Evolutionary conservation across 1,284 basidiomycete species (phyloP).

Genomic region (Ustilago loliicola): DNA sequence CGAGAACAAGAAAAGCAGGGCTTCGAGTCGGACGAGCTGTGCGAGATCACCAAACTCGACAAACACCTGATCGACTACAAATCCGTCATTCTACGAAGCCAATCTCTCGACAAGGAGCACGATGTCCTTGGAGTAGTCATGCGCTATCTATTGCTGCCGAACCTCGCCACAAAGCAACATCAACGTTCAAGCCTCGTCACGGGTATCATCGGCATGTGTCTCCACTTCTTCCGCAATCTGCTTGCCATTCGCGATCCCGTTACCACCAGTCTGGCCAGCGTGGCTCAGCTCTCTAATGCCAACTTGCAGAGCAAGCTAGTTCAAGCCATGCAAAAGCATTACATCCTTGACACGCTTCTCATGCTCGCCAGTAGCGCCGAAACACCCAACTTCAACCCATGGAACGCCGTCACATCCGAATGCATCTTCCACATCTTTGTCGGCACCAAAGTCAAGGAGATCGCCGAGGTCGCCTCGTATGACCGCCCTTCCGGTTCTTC

Average conservation of each 20-base stretch:
- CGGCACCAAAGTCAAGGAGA: conserved; percentile 50
- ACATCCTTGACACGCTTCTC: conserved; percentile 64
- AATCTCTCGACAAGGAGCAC: conserved; percentile 46
- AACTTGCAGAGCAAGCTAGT: conserved; percentile 65
- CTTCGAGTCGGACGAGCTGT: conserved; percentile 54
- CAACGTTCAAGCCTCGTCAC: conserved; percentile 62
- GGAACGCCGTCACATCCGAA: conserved; percentile 64
- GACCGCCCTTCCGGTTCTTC: neutral
- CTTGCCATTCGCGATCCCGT: conserved; percentile 67
- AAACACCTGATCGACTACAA: conserved; percentile 66
- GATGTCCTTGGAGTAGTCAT: conserved; percentile 62
- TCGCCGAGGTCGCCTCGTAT: conserved; percentile 28
- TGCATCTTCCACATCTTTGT: conserved; percentile 68
- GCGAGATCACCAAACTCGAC: conserved; percentile 55
- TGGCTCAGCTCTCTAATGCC: conserved; percentile 57
- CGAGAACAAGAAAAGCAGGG: conserved; percentile 60
- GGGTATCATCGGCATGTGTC: conserved; percentile 66
- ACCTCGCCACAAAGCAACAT: conserved; percentile 61
- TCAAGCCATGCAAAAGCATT: conserved; percentile 55
- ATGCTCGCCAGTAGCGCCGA: conserved; percentile 68
- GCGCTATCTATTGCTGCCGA: conserved; percentile 63
- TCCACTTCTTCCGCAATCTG: conserved; percentile 69
- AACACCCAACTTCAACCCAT: conserved; percentile 58
- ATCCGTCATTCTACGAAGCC: conserved; percentile 60
- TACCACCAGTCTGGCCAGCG: conserved; percentile 57